Evolutionary conservation across 768 basidiomycete genomes (phyloP), one percentile per base, ranked within the genome.

Genomic region (Suillus subluteus): DNA sequence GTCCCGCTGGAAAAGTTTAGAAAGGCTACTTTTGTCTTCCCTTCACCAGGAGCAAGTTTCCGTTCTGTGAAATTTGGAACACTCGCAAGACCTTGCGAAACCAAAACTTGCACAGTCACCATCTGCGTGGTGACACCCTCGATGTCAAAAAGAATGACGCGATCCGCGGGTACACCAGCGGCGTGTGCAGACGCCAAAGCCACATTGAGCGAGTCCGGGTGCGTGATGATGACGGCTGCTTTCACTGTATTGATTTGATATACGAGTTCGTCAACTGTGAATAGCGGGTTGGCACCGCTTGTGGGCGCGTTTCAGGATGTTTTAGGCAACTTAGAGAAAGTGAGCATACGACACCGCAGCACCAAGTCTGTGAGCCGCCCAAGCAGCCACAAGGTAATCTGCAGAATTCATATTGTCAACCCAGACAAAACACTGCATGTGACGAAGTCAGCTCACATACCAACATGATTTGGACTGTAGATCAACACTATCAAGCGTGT

Each of bases 1-100:
- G 91, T 93, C 30, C 89, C 89, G 26, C 90, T 91, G 0, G 90
- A 91, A 72, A 92, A 92, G 72, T 83, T 87, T 35, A 91, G 76
- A 67, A 91, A 86, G 0, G 91, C 91, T 16, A 92, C 73, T 73
- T 90, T 92, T 13, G 83, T 88, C 75, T 81, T 90, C 21, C 80
- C 90, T 76, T 92, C 91, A 2, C 88, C 88, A 0, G 82, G 81
- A 4, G 67, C 73, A 50, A 92, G 75, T 43, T 69, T 81, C 37
- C 83, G 79, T 73, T 91, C 90, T 7, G 75, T 76, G 66, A 85
- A 90, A 12, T 73, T 63, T 1, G 75, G 68, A 2, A 76, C 73
- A 48, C 73, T 72, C 3, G 74, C 72, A 4, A 85, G 74, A 4
- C 90, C 90, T 40, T 82, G 78, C 55, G 80, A 68, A 16, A 91